Base-by-base conservation (phyloP, 371 early-diverging fungal genomes). In the Rhizopus stolonifer region DNA sequence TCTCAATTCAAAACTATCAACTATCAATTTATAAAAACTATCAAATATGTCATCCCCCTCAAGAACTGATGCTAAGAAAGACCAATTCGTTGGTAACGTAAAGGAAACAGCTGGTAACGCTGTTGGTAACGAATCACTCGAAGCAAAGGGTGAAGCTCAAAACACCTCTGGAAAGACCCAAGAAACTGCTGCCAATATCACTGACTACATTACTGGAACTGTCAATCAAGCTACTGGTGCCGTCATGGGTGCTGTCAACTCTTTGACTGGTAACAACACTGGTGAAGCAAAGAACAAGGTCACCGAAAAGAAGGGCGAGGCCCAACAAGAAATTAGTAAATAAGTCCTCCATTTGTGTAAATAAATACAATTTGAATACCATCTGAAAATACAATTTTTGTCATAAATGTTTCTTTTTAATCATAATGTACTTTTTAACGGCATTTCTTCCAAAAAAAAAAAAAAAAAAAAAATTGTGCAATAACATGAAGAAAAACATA, bases 111-210 rank as follows among this genome's bases (percentile, higher is more conserved):
- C 70, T 3, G 79, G 79, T 32, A 56, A 44, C 24, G 70, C 60
- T 14, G 36, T 74, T 38, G 82, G 82, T 17, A 76, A 64, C 42
- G 74, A 79, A 51, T 59, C 63, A 10, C 58, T 81, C 26, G 58
- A 69, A 46, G 52, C 70, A 11, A 64, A 68, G 26, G 81, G 81
- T 33, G 60, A 62, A 19, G 38, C 64, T 4, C 58, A 63, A 39
- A 57, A 60, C n/a, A 23, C 48, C 15, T 9, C 56, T 38, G 68
- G 61, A 24, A 46, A 60, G 2, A 45, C 31, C 40, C 51, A 64
- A 60, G 60, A 60, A 47, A 48, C 51, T 38, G 57, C 53, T 42
- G 60, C 65, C 22, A 53, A 60, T 42, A 32, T 50, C 13, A 43
- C 46, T 26, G 60, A 50, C 17, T 65, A 60, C 23, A 53, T 50